A percentile compares a stretch with the other conserved stretches of the same genome.
These are phyloP conservation scores for Lepidium didymum DNA, from an alignment of 345 rosid species.

Conservation along the genomic window DNA sequence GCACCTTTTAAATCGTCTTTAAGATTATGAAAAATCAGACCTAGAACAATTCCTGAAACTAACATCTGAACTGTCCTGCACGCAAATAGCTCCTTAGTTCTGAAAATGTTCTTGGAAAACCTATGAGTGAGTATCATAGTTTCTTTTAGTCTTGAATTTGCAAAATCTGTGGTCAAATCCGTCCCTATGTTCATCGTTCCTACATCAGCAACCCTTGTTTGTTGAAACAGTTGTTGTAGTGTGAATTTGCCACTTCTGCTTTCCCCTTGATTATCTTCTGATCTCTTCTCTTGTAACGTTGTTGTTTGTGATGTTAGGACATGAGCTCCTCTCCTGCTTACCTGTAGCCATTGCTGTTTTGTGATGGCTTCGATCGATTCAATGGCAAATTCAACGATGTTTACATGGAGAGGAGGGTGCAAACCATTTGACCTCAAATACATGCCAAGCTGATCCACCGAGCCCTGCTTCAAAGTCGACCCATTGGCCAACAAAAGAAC, in stretches of 20 bases:
- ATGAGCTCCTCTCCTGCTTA: constrained; percentile 22
- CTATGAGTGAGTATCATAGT: constrained; percentile 70
- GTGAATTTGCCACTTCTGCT: constrained; percentile 51
- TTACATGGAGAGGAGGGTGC: constrained; percentile 61
- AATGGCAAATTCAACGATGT: constrained; percentile 74
- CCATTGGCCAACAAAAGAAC: constrained; percentile 75
- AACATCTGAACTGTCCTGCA: constrained; percentile 82
- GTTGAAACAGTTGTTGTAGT: constrained; percentile 80
- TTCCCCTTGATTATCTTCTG: constrained; percentile 39
- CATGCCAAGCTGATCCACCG: constrained; percentile 60
- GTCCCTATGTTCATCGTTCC: constrained; percentile 33
- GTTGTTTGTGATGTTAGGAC: constrained; percentile 24
- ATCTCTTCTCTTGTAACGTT: constrained; percentile 28
- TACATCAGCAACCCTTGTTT: constrained; percentile 63
- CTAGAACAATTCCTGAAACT: constrained; percentile 73
- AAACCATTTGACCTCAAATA: constrained; percentile 41
- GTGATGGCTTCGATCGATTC: constrained; percentile 65
- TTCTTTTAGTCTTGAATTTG: constrained; percentile 64
- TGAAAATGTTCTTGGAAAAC: constrained; percentile 82
- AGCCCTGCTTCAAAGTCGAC: constrained; percentile 68
- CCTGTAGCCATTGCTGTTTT: constrained; percentile 13
- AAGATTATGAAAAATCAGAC: constrained; percentile 68
- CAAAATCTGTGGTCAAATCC: constrained; percentile 40
- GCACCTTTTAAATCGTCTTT: constrained; percentile 61
- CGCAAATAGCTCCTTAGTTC: constrained; percentile 81